phyloP scores from a whole-genome alignment of 306 rosid species.

The Prinsepia uniflora region DNA sequence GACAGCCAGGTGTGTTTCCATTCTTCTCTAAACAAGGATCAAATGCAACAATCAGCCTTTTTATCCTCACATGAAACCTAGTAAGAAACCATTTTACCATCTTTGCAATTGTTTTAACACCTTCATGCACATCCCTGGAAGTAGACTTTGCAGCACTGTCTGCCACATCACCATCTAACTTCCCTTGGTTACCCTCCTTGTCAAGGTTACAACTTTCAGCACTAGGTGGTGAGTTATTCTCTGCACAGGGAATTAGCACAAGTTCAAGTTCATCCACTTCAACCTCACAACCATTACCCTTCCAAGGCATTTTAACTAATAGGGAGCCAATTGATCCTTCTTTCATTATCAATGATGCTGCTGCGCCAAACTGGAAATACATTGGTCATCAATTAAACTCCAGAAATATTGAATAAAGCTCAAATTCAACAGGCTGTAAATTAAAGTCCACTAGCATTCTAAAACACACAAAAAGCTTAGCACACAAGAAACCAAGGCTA shows the following conservation, averaged over 20 bases:
- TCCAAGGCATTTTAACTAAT: constrained; percentile 86
- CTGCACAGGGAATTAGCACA: constrained; percentile 55
- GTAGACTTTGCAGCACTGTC: constrained; percentile 50
- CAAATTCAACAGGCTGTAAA: not conserved
- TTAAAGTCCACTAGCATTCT: not conserved
- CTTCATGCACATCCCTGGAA: constrained; percentile 76
- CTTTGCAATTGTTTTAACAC: constrained; percentile 88
- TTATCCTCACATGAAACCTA: constrained; percentile 72
- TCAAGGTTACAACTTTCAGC: constrained; percentile 41
- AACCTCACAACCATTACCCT: constrained; percentile 71
- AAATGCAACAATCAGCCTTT: constrained; percentile 64
- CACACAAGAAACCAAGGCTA: not conserved
- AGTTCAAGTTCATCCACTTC: constrained; percentile 88
- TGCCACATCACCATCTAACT: constrained; percentile 32
- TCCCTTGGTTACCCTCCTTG: constrained; percentile 30
- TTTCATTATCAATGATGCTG: constrained; percentile 50
- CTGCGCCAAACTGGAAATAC: constrained; percentile 43
- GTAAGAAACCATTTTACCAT: constrained; percentile 80
- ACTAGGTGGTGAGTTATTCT: constrained; percentile 26
- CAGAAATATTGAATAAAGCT: not conserved
- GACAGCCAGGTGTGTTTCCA: constrained; percentile 32
- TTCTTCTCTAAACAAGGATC: constrained; percentile 52
- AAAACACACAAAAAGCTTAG: not conserved
- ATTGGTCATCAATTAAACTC: constrained; percentile 12
- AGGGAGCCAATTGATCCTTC: constrained; percentile 89